Percentiles rank a stretch among this genome's conserved stretches.
Conservation (phyloP, 495 filamentous ascomycete species). For the Aspergillus indologenus region DNA sequence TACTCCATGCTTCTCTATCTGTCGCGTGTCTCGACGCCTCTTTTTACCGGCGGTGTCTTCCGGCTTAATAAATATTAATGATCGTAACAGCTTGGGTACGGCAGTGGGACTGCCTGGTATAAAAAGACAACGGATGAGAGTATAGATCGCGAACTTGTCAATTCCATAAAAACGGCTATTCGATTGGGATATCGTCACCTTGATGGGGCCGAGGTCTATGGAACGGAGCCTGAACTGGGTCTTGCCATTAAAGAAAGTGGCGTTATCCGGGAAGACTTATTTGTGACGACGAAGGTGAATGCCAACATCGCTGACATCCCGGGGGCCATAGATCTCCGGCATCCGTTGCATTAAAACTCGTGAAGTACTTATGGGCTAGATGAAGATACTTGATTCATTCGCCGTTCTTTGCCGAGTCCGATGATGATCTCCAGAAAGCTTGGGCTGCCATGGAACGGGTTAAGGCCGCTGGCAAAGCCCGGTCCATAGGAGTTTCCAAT, state of each 20-base stretch:
- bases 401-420: constrained; percentile 64
- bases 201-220: constrained; percentile 81
- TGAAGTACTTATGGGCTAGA: too few species aligned
- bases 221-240: constrained; percentile 75
- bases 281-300: constrained; percentile 72
- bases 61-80: constrained; percentile 6
- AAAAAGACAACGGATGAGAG: constrained; percentile 43
- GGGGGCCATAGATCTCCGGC: constrained; percentile 59
- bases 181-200: constrained; percentile 70
- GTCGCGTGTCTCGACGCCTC: background rate
- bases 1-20: background rate
- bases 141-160: constrained; percentile 43
- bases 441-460: constrained; percentile 80
- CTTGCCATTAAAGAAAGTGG: constrained; percentile 66
- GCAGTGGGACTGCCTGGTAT: constrained; percentile 62
- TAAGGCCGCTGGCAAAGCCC: constrained; percentile 62
- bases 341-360: background rate
- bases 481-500: constrained; percentile 83
- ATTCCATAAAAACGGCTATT: constrained; percentile 64
- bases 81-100: constrained; percentile 64
- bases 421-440: constrained; percentile 60
- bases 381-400: constrained; percentile 71
- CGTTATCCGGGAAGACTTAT: constrained; percentile 65
- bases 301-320: constrained; percentile 58
- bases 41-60: background rate